Conservation (phyloP, 164 flowering plant species). For the Stephania japonica region DNA sequence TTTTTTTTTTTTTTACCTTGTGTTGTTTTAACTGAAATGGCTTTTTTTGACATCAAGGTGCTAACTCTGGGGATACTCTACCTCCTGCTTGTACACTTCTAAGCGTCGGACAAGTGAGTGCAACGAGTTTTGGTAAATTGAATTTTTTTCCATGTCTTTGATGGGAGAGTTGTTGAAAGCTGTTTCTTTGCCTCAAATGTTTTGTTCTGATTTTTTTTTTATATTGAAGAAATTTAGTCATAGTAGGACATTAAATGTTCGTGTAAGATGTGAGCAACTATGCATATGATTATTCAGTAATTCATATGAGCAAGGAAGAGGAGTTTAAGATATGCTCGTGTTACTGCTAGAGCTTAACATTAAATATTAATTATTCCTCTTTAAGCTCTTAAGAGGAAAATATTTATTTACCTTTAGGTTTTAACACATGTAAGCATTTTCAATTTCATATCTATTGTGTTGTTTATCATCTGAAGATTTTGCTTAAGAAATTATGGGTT, state of each 20-base stretch:
- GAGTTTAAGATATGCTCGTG: background rate
- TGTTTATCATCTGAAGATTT: background rate
- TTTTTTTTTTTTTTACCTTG: too few relatives aligned
- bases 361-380: too few relatives aligned
- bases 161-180: background rate
- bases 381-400: too few relatives aligned
- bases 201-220: background rate
- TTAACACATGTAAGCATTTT: background rate
- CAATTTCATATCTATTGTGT: too few relatives aligned
- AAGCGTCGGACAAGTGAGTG: constrained; percentile 73
- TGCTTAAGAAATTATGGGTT: background rate
- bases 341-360: background rate
- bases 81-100: constrained; percentile 62
- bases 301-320: background rate
- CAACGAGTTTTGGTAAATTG: background rate
- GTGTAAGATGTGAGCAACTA: too few relatives aligned
- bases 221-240: background rate
- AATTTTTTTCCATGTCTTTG: background rate
- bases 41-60: constrained; percentile 29
- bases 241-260: background rate
- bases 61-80: constrained; percentile 31
- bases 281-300: background rate
- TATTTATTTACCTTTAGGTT: too few relatives aligned
- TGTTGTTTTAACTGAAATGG: background rate
- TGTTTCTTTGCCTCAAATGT: too few relatives aligned